Conservation (phyloP, 2,329 filamentous ascomycete genomes). For the Cytospora paraplurivora region DNA sequence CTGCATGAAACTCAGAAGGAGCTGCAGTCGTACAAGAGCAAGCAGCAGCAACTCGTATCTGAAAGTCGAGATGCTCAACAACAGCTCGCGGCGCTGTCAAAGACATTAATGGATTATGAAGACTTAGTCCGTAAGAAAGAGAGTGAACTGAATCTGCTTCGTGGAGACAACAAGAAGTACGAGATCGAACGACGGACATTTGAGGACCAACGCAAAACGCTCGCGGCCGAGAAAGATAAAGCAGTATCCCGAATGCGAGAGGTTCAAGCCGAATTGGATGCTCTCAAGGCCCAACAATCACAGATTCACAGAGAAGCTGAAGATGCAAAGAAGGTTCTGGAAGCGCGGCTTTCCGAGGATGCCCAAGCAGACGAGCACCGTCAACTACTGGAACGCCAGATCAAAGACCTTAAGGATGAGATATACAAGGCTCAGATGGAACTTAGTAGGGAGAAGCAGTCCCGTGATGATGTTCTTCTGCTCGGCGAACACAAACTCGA, state of each 20-base stretch:
- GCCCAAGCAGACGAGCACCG: slow-evolving; percentile 80
- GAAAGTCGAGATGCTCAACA: slow-evolving; percentile 84
- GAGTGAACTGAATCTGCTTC: slow-evolving; percentile 84
- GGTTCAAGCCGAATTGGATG: slow-evolving; percentile 84
- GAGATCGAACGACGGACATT: slow-evolving; percentile 78
- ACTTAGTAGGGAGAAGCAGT: slow-evolving; percentile 87
- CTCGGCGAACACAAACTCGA: slow-evolving; percentile 87
- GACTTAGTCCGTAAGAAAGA: slow-evolving; percentile 92
- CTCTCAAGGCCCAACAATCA: slow-evolving; percentile 78
- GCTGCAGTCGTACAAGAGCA: slow-evolving; percentile 69
- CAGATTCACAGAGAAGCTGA: slow-evolving; percentile 86
- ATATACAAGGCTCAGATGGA: slow-evolving; percentile 85
- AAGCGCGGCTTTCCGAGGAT: slow-evolving; percentile 88
- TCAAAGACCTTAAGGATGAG: slow-evolving; percentile 82
- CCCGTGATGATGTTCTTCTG: slow-evolving; percentile 88
- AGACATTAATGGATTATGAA: slow-evolving; percentile 92
- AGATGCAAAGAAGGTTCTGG: slow-evolving; percentile 82
- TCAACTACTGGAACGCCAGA: slow-evolving; percentile 82
- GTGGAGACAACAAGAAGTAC: slow-evolving; percentile 79
- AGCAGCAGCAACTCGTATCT: slow-evolving; percentile 73
- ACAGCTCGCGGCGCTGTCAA: slow-evolving; percentile 83
- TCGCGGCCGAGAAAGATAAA: slow-evolving; percentile 77
- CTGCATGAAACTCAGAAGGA: slow-evolving; percentile 78
- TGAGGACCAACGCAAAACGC: slow-evolving; percentile 73
- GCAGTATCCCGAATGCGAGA: slow-evolving; percentile 76